Conservation (phyloP, 768 basidiomycete genomes). For the Leccinum boreale region DNA sequence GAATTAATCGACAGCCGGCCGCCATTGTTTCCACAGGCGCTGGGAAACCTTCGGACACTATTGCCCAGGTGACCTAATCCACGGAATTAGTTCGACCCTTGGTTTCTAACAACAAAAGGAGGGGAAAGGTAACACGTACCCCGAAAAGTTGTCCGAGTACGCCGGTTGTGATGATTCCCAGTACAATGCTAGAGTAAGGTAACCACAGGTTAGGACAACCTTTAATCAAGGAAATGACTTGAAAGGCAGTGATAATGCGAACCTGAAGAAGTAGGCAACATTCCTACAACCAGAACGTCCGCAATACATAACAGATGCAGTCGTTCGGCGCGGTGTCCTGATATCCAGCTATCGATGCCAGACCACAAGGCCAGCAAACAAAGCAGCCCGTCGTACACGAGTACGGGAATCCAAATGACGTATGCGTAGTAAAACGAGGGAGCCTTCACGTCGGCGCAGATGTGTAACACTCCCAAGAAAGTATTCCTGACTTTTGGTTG, state of each 20-base stretch:
- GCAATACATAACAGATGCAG: neutral
- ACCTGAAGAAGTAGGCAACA: constrained; percentile 4
- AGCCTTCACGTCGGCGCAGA: constrained; percentile 1
- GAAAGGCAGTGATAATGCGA: neutral
- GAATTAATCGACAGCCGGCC: neutral
- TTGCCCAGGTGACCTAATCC: neutral
- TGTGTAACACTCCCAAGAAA: neutral
- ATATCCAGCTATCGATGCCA: neutral
- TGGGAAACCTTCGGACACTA: constrained; percentile 6
- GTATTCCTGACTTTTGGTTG: neutral
- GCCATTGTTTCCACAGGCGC: neutral
- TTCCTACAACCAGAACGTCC: neutral
- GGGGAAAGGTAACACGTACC: neutral
- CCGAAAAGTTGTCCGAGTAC: neutral
- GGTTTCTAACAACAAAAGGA: neutral
- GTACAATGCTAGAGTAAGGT: neutral
- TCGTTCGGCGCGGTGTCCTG: neutral
- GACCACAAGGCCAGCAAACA: constrained; percentile 8
- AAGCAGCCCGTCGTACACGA: constrained; percentile 8
- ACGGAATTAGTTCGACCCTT: neutral
- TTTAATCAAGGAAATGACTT: neutral
- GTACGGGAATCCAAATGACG: constrained; percentile 9
- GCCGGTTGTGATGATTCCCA: neutral
- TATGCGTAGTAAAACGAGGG: constrained; percentile 4
- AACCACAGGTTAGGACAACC: neutral